Base-by-base conservation (phyloP, 768 basidiomycete genomes). In the Calvatia gigantea region DNA sequence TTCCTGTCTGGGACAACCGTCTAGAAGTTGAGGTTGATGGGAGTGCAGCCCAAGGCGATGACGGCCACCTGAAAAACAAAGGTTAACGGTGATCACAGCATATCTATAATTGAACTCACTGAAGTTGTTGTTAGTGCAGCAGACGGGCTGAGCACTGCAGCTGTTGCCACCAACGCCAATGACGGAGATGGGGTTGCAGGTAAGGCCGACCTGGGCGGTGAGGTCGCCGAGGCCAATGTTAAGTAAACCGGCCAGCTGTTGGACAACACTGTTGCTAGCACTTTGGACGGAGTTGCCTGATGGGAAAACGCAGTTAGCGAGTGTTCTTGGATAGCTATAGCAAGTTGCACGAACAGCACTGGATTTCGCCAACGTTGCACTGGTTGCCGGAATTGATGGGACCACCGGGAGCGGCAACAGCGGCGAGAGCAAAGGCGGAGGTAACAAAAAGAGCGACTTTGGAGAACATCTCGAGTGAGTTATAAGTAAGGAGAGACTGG, bases 401-500 rank as follows among this genome's bases (percentile, higher is more conserved):
- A 35, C 42, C 52, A 45, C 42, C 52, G 6, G 52, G 52, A 35
- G 57, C 47, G 21, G 57, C 57, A 32, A 53, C 35, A 28, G 51
- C 57, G 32, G 47, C 51, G 46, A 58, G 51, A 31, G 46, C 38
- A 31, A 58, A 48, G 27, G 46, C 45, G 21, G 52, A 33, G 46
- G 47, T 17, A 37, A 53, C 51, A 39, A 58, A 58, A 33, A 53
- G 47, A 53, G 51, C 29, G 52, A 49, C 37, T 42, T 53, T 47
- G 29, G 57, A 47, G 57, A 53, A 58, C 57, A 58, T 58, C 38
- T 58, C 48, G 51, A 45, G 52, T 44, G 52, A 44, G 50, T 42
- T 41, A 32, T 19, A 6, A 29, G 38, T 32, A 51, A 51, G 42
- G 50, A 51, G 50, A 31, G 50, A 42, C 50, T 41, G 19, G 28